phyloP scores from a whole-genome alignment of 2,329 filamentous ascomycete genomes.

The Incumbomyces lentus region DNA sequence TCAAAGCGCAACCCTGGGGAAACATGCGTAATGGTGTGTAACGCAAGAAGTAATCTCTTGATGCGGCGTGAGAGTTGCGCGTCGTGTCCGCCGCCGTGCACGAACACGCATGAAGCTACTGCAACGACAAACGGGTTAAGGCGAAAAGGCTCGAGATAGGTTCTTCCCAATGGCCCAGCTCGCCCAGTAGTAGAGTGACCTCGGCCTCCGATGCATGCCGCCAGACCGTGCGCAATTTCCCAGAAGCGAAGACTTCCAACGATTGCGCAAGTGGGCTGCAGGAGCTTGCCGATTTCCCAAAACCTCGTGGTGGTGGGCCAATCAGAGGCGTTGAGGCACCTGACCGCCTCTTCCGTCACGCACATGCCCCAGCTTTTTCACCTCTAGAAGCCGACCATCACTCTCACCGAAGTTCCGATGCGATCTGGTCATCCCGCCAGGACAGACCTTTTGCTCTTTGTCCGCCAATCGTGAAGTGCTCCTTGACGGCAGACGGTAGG shows the following conservation, averaged over 20 bases:
- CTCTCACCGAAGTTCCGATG: not conserved
- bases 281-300: too few relatives aligned
- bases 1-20: too few relatives aligned
- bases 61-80: not conserved
- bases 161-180: too few relatives aligned
- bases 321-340: not conserved
- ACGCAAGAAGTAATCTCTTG: not conserved
- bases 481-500: not conserved
- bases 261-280: too few relatives aligned
- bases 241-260: too few relatives aligned
- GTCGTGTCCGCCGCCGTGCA: slow-evolving; percentile 4
- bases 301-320: not conserved
- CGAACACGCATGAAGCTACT: not conserved
- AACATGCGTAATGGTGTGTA: too few relatives aligned
- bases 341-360: not conserved
- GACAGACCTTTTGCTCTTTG: not conserved
- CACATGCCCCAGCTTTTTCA: slow-evolving; percentile 1
- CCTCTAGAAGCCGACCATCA: not conserved
- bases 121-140: not conserved
- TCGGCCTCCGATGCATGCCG: not conserved
- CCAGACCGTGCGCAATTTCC: not conserved
- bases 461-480: not conserved
- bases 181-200: too few relatives aligned
- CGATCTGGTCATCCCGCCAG: not conserved
- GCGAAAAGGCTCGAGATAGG: not conserved